phyloP scores from a whole-genome alignment of 2,329 filamentous ascomycete species.

The Colletotrichum brevisporum region DNA sequence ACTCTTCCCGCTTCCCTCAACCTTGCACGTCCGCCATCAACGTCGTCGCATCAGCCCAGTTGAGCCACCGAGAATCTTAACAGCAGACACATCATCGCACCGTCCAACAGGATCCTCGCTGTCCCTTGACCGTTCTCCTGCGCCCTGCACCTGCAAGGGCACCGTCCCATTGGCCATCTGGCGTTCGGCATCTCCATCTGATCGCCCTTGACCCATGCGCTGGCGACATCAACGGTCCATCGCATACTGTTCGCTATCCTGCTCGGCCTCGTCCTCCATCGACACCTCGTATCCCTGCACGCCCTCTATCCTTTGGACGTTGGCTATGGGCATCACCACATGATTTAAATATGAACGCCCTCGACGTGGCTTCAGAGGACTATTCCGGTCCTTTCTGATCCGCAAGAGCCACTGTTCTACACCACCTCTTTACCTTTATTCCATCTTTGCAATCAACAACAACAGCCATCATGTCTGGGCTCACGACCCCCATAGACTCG shows the following conservation, averaged over 20 bases:
- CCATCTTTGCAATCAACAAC: slow-evolving; percentile 28
- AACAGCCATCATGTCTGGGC: slow-evolving; percentile 30
- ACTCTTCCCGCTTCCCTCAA: slow-evolving; percentile 25
- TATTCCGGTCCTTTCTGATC: slow-evolving; percentile 11
- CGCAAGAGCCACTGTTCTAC: slow-evolving; percentile 15
- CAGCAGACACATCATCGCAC: slow-evolving; percentile 31
- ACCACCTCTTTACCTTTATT: slow-evolving; percentile 11
- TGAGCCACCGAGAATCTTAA: slow-evolving; percentile 17
- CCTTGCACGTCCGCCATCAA: slow-evolving; percentile 10
- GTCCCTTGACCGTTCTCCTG: not conserved
- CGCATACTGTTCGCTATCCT: not conserved
- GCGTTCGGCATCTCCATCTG: slow-evolving; percentile 36
- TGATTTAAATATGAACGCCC: slow-evolving; percentile 30
- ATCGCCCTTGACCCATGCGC: not conserved
- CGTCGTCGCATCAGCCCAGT: slow-evolving; percentile 18
- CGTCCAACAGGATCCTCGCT: not conserved
- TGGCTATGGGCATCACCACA: not conserved
- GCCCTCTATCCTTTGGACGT: slow-evolving; percentile 2
- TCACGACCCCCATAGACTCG: slow-evolving; percentile 44
- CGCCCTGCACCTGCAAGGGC: slow-evolving; percentile 1
- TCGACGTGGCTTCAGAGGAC: not conserved
- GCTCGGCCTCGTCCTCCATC: not conserved
- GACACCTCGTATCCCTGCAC: slow-evolving; percentile 12
- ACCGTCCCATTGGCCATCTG: slow-evolving; percentile 6
- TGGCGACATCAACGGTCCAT: not conserved